Percentiles rank a stretch among this genome's conserved stretches.
Conservation (phyloP, 345 rosid genomes). For the Anastatica hierochuntica region DNA sequence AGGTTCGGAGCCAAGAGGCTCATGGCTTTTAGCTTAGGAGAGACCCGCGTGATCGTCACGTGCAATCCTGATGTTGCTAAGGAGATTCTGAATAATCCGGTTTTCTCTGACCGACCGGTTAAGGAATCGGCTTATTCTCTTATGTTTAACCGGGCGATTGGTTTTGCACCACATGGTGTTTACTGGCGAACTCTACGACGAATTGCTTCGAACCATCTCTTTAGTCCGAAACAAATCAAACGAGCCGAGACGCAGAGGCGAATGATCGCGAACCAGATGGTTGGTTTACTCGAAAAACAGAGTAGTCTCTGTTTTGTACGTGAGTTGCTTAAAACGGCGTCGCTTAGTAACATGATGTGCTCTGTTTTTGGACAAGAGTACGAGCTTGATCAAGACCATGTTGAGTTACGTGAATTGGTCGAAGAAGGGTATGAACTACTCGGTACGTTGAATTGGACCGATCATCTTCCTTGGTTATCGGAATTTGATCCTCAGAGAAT, state of each 20-base stretch:
- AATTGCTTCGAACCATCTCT: constrained; percentile 54
- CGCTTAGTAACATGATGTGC: constrained; percentile 69
- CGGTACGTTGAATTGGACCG: constrained; percentile 60
- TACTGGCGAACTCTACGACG: constrained; percentile 68
- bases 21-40: constrained; percentile 66
- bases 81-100: constrained; percentile 56
- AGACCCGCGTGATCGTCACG: constrained; percentile 57
- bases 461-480: constrained; percentile 60
- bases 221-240: constrained; percentile 51
- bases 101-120: constrained; percentile 64
- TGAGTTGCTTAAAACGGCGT: constrained; percentile 48
- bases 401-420: constrained; percentile 39
- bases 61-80: constrained; percentile 56
- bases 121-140: constrained; percentile 63
- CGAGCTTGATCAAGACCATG: constrained; percentile 23
- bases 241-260: constrained; percentile 36
- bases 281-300: constrained; percentile 19
- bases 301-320: constrained; percentile 34
- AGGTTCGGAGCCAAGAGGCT: constrained; percentile 41
- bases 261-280: constrained; percentile 43
- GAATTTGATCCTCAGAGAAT: constrained; percentile 57
- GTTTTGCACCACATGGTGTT: constrained; percentile 66
- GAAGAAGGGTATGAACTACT: constrained; percentile 62
- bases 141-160: constrained; percentile 72
- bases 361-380: constrained; percentile 61